phyloP scores from a whole-genome alignment of 805 yeast genomes.

The Kazachstania viticola region DNA sequence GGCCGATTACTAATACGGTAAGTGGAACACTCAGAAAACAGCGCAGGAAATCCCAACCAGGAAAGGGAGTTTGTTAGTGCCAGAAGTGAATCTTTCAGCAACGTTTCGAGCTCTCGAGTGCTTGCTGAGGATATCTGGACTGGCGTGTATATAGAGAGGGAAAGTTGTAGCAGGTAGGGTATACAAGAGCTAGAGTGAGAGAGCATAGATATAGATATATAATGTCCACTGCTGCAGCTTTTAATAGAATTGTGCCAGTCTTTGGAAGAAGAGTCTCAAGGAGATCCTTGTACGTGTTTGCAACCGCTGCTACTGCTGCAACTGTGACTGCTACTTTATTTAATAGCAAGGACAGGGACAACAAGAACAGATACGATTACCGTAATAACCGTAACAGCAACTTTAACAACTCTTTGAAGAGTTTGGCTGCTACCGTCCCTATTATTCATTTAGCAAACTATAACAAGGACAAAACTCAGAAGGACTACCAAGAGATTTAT shows the following conservation, averaged over 20 bases:
- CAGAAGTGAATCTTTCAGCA: too few relatives aligned
- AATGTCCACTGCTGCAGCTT: conserved; percentile 10
- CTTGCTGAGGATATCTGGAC: too few relatives aligned
- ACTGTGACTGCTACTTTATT: conserved; percentile 19
- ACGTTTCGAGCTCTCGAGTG: too few relatives aligned
- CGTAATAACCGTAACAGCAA: conserved; percentile 7
- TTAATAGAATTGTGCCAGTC: conserved; percentile 6
- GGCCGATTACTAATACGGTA: too few relatives aligned
- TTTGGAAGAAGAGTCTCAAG: conserved; percentile 14
- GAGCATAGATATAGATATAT: too few relatives aligned
- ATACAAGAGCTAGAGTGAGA: too few relatives aligned
- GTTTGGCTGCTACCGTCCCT: conserved; percentile 26
- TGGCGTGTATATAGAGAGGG: too few relatives aligned
- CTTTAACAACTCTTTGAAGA: conserved; percentile 8
- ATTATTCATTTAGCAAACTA: conserved; percentile 26
- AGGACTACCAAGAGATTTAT: conserved; percentile 56
- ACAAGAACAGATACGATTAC: conserved; percentile 11
- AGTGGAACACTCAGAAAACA: too few relatives aligned
- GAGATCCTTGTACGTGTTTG: conserved; percentile 14
- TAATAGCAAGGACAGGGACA: conserved; percentile 10
- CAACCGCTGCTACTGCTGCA: conserved; percentile 25
- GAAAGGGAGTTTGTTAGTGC: too few relatives aligned
- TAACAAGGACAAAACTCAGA: conserved; percentile 21
- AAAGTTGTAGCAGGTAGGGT: too few relatives aligned
- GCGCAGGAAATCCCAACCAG: too few relatives aligned